phyloP scores from a whole-genome alignment of 805 yeast genomes.

The Candida cerambycidarum region DNA sequence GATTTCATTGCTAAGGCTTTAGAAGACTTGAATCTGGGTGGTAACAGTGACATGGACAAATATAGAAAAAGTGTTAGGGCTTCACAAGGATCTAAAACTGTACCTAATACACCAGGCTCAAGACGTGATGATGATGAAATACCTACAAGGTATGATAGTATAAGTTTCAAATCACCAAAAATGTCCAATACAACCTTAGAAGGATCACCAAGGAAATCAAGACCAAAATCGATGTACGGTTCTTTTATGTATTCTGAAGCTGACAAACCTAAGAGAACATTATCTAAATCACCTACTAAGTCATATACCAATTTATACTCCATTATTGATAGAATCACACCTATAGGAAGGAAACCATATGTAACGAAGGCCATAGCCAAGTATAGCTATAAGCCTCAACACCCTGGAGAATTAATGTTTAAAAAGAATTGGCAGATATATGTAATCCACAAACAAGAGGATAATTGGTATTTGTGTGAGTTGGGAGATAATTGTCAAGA shows the following conservation, averaged over 20 bases:
- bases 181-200: slow-evolving; percentile 6
- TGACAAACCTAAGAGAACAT: slow-evolving; percentile 18
- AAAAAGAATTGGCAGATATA: slow-evolving; percentile 43
- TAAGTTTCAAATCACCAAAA: slow-evolving; percentile 16
- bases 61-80: slow-evolving; percentile 40
- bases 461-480: slow-evolving; percentile 46
- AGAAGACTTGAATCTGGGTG: slow-evolving; percentile 46
- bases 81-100: slow-evolving; percentile 15
- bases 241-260: slow-evolving; percentile 8
- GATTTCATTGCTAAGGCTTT: slow-evolving; percentile 47
- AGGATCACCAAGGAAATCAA: slow-evolving; percentile 13
- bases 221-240: slow-evolving; percentile 30
- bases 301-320: slow-evolving; percentile 34
- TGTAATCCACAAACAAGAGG: slow-evolving; percentile 43
- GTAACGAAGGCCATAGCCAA: slow-evolving; percentile 38
- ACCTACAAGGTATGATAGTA: slow-evolving; percentile 37
- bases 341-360: slow-evolving; percentile 29
- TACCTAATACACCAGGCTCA: slow-evolving; percentile 20
- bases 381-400: slow-evolving; percentile 41
- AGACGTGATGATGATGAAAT: slow-evolving; percentile 30
- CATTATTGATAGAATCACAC: slow-evolving; percentile 29
- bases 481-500: slow-evolving; percentile 35
- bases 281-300: slow-evolving; percentile 34
- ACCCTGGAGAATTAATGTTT: slow-evolving; percentile 41
- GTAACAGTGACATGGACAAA: slow-evolving; percentile 43